Evolutionary conservation across 2,329 filamentous ascomycete genomes (phyloP).

Genomic region (Botrytis hyacinthi): DNA sequence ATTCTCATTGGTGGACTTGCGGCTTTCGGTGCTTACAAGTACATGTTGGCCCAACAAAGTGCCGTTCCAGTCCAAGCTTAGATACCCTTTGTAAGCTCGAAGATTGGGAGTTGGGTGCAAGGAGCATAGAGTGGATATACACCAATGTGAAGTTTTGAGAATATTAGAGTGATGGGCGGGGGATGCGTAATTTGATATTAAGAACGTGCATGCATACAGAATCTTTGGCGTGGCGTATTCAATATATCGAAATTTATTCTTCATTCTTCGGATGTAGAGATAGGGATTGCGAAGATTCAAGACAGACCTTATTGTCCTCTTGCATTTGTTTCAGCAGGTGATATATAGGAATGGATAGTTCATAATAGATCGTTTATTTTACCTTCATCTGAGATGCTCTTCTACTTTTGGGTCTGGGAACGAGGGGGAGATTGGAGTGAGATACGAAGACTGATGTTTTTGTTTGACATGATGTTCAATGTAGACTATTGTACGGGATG

Average conservation of each 20-base stretch:
- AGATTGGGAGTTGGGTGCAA: neutral
- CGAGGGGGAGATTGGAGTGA: neutral
- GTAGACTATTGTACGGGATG: neutral
- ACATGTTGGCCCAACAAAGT: slow-evolving; percentile 56
- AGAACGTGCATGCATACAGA: neutral
- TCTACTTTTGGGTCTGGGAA: neutral
- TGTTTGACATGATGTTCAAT: neutral
- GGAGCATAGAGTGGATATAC: neutral
- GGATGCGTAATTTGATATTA: neutral
- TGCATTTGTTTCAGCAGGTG: neutral
- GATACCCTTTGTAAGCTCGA: neutral
- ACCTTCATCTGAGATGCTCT: neutral
- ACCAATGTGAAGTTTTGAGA: neutral
- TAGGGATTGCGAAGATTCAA: neutral
- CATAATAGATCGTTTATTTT: slow-evolving; percentile 9
- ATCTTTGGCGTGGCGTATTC: neutral
- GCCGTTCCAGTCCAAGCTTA: slow-evolving; percentile 10
- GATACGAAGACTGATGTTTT: neutral
- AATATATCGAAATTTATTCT: slow-evolving; percentile 1
- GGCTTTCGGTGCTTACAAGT: slow-evolving; percentile 83
- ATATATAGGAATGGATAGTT: slow-evolving; percentile 8
- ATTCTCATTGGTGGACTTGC: slow-evolving; percentile 72
- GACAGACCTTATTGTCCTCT: neutral
- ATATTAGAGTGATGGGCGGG: neutral
- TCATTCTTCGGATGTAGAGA: neutral